Base-by-base conservation (phyloP, 169 alveolate genomes). In the Plasmodium vivax region DNA sequence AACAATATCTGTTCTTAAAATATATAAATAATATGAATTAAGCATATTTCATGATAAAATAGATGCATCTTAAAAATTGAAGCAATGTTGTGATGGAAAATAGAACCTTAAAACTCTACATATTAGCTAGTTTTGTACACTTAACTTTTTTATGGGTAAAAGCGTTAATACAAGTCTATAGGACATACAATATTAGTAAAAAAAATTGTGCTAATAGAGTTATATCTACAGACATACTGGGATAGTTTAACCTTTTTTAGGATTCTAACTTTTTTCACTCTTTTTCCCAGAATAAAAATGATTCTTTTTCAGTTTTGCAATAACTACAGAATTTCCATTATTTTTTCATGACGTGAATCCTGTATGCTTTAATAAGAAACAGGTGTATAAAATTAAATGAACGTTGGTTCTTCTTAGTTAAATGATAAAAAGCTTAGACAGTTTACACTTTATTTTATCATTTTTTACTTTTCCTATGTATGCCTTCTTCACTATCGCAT, bases 61-160 rank as follows among this genome's bases (percentile, higher is more conserved):
- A 8, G 56, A 38, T 41, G 75, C 87, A 81, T 45, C 74, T 10
- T 41, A 27, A 47, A 81, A 81, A 47, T 34, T 81, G 87, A 81
- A 81, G 43, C 73, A 32, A 81, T 81, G 32, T 81, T 81, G 9
- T 43, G 62, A 51, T 23, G 73, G 34, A 19, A 36, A 36, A 81
- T 43, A 81, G 32, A 45, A 27, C 58, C 58, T 81, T 45, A 19
- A 81, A 45, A 79, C 14, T 56, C 12, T 54, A 54, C 71, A 54
- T 56, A 56, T n/a, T 56, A 56, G 23, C 23, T 56, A 56, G 23
- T 56, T 16, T 8, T 56, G 23, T 56, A 3, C 6, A 56, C 72
- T 16, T 56, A 16, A 12, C 72, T 56, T 56, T 56, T 56, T 56
- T 56, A 56, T 56, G 72, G 72, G 72, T 56, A 16, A 56, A 5